phyloP scores from a whole-genome alignment of 2,329 filamentous ascomycete species.

The Cercospora zeina region DNA sequence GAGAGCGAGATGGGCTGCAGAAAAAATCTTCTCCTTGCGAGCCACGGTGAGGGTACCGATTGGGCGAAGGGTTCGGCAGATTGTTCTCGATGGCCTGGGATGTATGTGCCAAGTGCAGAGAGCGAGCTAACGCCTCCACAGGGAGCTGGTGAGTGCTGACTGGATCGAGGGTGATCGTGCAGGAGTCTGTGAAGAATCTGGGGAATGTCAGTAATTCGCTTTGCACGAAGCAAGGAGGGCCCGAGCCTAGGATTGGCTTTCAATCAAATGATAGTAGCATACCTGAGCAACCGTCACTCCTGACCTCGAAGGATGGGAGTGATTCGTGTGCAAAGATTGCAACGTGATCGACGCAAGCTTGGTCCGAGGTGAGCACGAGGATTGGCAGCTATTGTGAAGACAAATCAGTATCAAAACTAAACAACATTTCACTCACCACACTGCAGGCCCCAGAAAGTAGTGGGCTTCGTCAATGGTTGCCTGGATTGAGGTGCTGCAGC shows the following conservation, averaged over 20 bases:
- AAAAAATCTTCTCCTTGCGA: slow-evolving; percentile 40
- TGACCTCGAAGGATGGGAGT: slow-evolving; percentile 9
- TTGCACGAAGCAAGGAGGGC: slow-evolving; percentile 40
- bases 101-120: slow-evolving; percentile 45
- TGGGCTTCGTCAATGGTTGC: neutral
- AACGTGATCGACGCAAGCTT: neutral
- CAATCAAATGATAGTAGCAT: slow-evolving; percentile 24
- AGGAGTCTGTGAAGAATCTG: slow-evolving; percentile 44
- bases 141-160: slow-evolving; percentile 35
- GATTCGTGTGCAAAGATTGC: neutral
- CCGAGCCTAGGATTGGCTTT: slow-evolving; percentile 26
- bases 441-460: neutral
- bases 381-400: slow-evolving; percentile 6
- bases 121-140: slow-evolving; percentile 58
- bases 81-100: slow-evolving; percentile 34
- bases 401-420: neutral
- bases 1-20: slow-evolving; percentile 27
- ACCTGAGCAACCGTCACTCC: slow-evolving; percentile 21
- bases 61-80: slow-evolving; percentile 41
- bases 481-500: neutral
- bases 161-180: slow-evolving; percentile 34
- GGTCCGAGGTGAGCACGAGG: neutral
- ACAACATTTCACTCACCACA: neutral
- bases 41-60: slow-evolving; percentile 48
- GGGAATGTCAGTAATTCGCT: slow-evolving; percentile 43